Evolutionary conservation across 2,329 filamentous ascomycete species (phyloP).

Genomic region (Emydomyces testavorans): DNA sequence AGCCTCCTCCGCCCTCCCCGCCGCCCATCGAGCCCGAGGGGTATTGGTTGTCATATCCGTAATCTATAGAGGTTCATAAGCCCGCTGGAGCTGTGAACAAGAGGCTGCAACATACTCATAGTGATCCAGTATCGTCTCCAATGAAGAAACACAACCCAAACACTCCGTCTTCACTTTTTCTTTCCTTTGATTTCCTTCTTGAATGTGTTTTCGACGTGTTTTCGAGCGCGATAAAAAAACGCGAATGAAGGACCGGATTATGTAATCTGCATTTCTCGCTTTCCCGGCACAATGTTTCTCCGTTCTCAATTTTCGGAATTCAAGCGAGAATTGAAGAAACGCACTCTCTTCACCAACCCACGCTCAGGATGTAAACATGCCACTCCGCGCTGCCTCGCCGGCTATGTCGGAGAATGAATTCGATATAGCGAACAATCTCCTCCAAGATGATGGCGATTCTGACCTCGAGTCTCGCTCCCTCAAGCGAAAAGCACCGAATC

Average conservation of each 20-base stretch:
- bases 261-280: not conserved
- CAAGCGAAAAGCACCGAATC: slow-evolving; percentile 35
- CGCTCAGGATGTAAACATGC: slow-evolving; percentile 51
- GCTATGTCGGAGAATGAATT: slow-evolving; percentile 79
- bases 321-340: not conserved
- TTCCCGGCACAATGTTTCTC: not conserved
- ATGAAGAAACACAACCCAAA: not conserved
- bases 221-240: not conserved
- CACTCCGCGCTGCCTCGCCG: slow-evolving; percentile 63
- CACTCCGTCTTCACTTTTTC: not conserved
- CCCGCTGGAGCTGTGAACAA: not conserved
- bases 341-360: too few species aligned
- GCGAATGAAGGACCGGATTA: not conserved
- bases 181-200: not conserved
- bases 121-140: not conserved
- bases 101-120: slow-evolving; percentile 12
- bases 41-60: slow-evolving; percentile 35
- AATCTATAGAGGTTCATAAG: slow-evolving; percentile 21
- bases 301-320: not conserved
- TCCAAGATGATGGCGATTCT: slow-evolving; percentile 48
- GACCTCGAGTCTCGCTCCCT: slow-evolving; percentile 30
- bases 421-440: slow-evolving; percentile 72
- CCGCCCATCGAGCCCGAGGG: slow-evolving; percentile 46
- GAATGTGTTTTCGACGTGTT: not conserved
- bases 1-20: slow-evolving; percentile 48